These are phyloP conservation scores for Lipomyces sp. DNA, from an alignment of 805 yeast genomes.

Conservation along the genomic window DNA sequence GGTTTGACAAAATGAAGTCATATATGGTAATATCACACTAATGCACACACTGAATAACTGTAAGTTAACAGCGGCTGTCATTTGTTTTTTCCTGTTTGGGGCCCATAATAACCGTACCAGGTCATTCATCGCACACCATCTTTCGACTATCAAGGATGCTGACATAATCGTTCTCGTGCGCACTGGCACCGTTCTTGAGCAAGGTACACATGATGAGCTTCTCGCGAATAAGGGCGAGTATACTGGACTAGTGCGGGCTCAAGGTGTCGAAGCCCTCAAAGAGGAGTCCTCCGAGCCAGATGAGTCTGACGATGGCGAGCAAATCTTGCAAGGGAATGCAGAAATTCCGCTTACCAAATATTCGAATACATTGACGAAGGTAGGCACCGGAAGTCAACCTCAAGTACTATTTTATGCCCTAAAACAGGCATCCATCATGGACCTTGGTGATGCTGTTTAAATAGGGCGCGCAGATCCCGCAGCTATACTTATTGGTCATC, in stretches of 20 bases:
- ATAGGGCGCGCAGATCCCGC: slow-evolving; percentile 21
- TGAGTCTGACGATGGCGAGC: slow-evolving; percentile 28
- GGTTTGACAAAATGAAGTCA: too few species aligned
- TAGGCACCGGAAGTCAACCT: slow-evolving; percentile 14
- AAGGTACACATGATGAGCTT: slow-evolving; percentile 50
- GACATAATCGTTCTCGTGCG: slow-evolving; percentile 58
- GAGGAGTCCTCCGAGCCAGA: slow-evolving; percentile 16
- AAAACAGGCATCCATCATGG: slow-evolving; percentile 14
- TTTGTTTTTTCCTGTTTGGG: too few species aligned
- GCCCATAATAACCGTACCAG: too few species aligned
- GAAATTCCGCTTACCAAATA: slow-evolving; percentile 18
- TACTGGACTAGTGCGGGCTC: slow-evolving; percentile 45
- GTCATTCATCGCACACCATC: slow-evolving; percentile 89
- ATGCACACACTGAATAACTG: too few species aligned
- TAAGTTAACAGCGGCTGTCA: too few species aligned
- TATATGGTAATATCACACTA: too few species aligned
- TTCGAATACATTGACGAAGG: slow-evolving; percentile 21
- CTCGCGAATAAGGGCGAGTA: slow-evolving; percentile 42
- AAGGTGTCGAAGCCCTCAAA: slow-evolving; percentile 39
- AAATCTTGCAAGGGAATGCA: slow-evolving; percentile 21
- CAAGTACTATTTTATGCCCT: slow-evolving; percentile 6
- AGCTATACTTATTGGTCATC: slow-evolving; percentile 16
- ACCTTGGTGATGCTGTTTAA: slow-evolving; percentile 13
- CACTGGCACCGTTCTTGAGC: slow-evolving; percentile 56
- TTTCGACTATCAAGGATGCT: slow-evolving; percentile 77